Conservation (phyloP, 1,284 basidiomycete genomes). For the Anthracocystis walkeri region DNA sequence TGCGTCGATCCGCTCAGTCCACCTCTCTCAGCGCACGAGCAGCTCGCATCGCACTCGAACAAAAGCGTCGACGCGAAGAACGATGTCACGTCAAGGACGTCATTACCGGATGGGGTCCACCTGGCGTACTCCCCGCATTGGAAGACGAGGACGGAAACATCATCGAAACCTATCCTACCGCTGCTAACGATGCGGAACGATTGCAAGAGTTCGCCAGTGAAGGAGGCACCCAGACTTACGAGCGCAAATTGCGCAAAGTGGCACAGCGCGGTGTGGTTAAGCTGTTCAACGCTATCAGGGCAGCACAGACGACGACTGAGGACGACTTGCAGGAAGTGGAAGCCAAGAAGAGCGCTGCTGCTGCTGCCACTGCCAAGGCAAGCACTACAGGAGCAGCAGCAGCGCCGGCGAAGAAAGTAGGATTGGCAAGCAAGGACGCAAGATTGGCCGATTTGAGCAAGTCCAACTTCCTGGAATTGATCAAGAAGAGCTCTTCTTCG, state of each 20-base stretch:
- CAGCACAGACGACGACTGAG: conserved; percentile 63
- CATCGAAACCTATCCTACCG: conserved; percentile 23
- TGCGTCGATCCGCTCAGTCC: conserved; percentile 59
- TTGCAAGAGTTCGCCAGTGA: conserved; percentile 47
- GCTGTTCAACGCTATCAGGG: conserved; percentile 68
- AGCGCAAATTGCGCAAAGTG: conserved; percentile 64
- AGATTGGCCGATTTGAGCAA: conserved; percentile 65
- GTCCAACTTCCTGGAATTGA: conserved; percentile 66
- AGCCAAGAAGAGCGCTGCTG: conserved; percentile 29
- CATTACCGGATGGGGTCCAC: conserved; percentile 67
- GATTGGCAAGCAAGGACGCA: conserved; percentile 57
- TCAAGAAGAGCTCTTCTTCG: conserved; percentile 39
- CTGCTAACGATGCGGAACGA: conserved; percentile 29
- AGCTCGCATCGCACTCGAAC: conserved; percentile 60
- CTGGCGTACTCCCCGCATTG: conserved; percentile 53
- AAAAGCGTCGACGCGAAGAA: conserved; percentile 62
- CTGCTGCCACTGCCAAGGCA: conserved; percentile 1
- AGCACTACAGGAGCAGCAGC: neutral
- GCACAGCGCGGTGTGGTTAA: conserved; percentile 69
- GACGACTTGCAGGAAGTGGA: conserved; percentile 58
- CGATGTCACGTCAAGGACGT: conserved; percentile 64
- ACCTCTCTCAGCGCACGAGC: conserved; percentile 62
- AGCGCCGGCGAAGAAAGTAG: conserved; percentile 34
- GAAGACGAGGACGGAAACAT: conserved; percentile 51
- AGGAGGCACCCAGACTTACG: conserved; percentile 62